Base-by-base conservation (phyloP, 306 rosid genomes). In the Gastrolobium bilobum region DNA sequence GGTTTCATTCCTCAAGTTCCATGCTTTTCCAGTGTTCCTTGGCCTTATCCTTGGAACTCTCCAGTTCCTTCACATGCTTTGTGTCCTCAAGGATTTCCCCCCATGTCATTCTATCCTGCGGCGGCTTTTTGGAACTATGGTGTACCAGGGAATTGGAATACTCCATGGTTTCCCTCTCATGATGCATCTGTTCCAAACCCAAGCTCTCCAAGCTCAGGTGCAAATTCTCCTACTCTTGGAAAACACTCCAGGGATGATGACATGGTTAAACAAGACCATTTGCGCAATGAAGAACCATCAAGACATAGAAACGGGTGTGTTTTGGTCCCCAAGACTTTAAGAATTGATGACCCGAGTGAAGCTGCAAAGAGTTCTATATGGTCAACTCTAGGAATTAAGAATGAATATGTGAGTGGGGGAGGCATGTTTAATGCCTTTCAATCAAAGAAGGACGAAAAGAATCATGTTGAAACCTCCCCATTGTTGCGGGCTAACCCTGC, bases 311-410 rank as follows among this genome's bases (percentile, higher is more conserved):
- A 74, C 30, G 89, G 97, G 5, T 34, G 82, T 61, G 90, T 95
- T 78, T 82, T 90, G 88, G 92, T 95, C 43, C 97, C 99, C 0
- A 95, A 92, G 80, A 95, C 97, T 2, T 65, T 92, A 50, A 84
- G 99, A 85, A 88, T 95, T 7, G 93, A 91, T 84, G 94, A 92
- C 60, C 97, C 97, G 0, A 87, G 79, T 30, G 97, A 92, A 60
- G 97, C 97, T 61, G 97, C 97, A 4, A 92, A 87, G 95, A 95
- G 99, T 78, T 95, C 99, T 0, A 91, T 95, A 63, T 91, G 99
- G 98, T 85, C 86, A 37, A 91, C 97, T 5, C 93, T 95, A 4
- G 99, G 99, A 63, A 90, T 95, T 33, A 88, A 86, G 90, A 90
- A 92, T 52, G 97, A 89, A 72, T 74, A 85, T 34, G 38, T 75